phyloP scores from a whole-genome alignment of 352 stramenopile genomes.

The Phytophthora rubi region DNA sequence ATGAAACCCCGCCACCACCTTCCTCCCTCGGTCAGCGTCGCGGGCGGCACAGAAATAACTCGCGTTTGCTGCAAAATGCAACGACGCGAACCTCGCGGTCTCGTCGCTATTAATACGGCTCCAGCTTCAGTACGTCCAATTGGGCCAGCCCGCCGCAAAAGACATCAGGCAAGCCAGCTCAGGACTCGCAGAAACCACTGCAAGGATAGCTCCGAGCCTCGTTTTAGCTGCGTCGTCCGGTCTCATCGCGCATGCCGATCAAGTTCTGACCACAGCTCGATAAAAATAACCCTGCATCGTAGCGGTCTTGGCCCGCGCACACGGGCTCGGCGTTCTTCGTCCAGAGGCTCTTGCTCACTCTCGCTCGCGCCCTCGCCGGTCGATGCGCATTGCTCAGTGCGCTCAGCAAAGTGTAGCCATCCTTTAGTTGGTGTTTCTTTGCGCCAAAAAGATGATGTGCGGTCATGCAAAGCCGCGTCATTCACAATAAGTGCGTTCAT shows the following conservation, averaged over 20 bases:
- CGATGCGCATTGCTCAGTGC: background rate
- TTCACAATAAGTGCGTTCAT: slow-evolving; percentile 17
- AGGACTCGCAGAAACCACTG: slow-evolving; percentile 29
- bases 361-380: background rate
- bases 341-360: background rate
- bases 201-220: slow-evolving; percentile 15
- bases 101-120: slow-evolving; percentile 38
- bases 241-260: slow-evolving; percentile 16
- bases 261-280: slow-evolving; percentile 9
- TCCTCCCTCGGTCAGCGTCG: slow-evolving; percentile 6
- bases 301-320: background rate
- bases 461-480: slow-evolving; percentile 25
- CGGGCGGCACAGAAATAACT: slow-evolving; percentile 41
- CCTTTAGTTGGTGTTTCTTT: slow-evolving; percentile 14
- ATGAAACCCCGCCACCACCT: slow-evolving; percentile 60
- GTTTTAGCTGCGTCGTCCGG: slow-evolving; percentile 17
- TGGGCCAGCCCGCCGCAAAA: slow-evolving; percentile 23
- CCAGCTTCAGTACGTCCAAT: slow-evolving; percentile 16
- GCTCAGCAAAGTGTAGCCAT: slow-evolving; percentile 20
- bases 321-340: background rate
- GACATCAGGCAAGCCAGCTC: slow-evolving; percentile 12
- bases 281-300: slow-evolving; percentile 14
- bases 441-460: slow-evolving; percentile 13
- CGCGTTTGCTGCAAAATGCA: slow-evolving; percentile 25
- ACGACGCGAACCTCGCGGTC: slow-evolving; percentile 28